Evolutionary conservation across 2,329 filamentous ascomycete genomes (phyloP).

Genomic region (Nemania serpens): DNA sequence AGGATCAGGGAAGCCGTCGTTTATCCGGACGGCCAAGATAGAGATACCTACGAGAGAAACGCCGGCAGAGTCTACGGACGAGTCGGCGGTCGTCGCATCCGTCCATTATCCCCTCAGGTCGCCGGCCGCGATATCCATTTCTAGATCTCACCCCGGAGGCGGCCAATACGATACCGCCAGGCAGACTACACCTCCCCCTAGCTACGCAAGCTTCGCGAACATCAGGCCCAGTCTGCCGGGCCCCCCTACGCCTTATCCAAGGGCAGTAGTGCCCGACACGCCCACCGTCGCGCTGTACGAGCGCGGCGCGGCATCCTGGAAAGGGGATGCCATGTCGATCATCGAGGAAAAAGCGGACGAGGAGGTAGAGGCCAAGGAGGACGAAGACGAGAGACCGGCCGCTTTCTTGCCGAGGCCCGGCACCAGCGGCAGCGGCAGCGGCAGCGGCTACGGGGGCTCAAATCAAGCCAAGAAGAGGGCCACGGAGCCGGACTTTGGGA

Average conservation of each 20-base stretch:
- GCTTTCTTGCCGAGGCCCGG: no score
- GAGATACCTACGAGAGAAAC: not conserved
- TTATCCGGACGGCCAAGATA: not conserved
- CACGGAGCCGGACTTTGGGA: no score
- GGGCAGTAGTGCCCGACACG: not conserved
- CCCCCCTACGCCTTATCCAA: constrained; percentile 15
- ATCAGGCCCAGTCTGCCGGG: not conserved
- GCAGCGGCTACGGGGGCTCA: no score
- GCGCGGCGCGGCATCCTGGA: not conserved
- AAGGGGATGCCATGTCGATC: not conserved
- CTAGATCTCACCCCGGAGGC: not conserved
- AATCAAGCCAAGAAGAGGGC: not conserved
- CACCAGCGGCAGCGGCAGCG: no score
- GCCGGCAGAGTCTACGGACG: not conserved
- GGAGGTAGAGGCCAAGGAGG: no score
- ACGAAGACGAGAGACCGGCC: not conserved
- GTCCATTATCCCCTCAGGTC: constrained; percentile 25
- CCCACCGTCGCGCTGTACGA: constrained; percentile 24
- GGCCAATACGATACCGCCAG: not conserved
- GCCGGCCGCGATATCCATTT: constrained; percentile 14
- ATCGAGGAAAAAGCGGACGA: not conserved
- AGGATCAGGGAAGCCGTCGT: not conserved
- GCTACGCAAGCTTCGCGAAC: not conserved
- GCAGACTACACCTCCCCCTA: not conserved
- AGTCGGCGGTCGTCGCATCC: constrained; percentile 10